Base-by-base conservation (phyloP, 2,329 filamentous ascomycete species). In the Diaporthe humulicola region DNA sequence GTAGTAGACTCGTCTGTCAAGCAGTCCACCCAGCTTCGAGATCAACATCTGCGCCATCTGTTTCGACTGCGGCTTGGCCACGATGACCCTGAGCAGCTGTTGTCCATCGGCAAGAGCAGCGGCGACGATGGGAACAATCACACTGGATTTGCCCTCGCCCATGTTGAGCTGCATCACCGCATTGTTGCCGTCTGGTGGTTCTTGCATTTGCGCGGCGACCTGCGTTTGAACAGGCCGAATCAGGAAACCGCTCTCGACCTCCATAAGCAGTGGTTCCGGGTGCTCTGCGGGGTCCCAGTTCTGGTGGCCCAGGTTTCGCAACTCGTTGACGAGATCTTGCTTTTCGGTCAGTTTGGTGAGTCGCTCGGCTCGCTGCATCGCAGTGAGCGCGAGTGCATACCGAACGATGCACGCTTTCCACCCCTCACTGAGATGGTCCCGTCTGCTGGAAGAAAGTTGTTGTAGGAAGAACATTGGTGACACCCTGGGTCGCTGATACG, bases 81-180 rank as follows among this genome's bases (percentile, higher is more conserved):
- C 90, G 1, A 93, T 80, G 0, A 93, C 86, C 5, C 91, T 82
- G 0, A 89, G 87, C 0, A 93, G 81, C 9, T 81, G 84, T 0
- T 81, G 78, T 0, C 84, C 83, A 64, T 93, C 83, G 0, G 89
- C 88, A 0, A 93, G 80, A 0, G 84, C 81, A 0, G 88, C 82
- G 0, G 89, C 88, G 0, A 92, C 88, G 60, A 93, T 91, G 0
- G 92, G 92, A 0, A 92, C 86, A 57, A 95, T 93, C 3, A 93
- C 89, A 0, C 91, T 92, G 0, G 90, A 90, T 75, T 94, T 94
- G 0, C 92, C 92, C 78, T 92, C 88, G 0, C 91, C 91, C 91
- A 93, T 93, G 73, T 92, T 92, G 4, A 93, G 79, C 76, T 93
- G 90, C 82, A 93, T 86, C 0, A 91, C 87, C 0, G 86, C 80